phyloP scores from a whole-genome alignment of 2,329 filamentous ascomycete genomes.

The Apiospora aurea region DNA sequence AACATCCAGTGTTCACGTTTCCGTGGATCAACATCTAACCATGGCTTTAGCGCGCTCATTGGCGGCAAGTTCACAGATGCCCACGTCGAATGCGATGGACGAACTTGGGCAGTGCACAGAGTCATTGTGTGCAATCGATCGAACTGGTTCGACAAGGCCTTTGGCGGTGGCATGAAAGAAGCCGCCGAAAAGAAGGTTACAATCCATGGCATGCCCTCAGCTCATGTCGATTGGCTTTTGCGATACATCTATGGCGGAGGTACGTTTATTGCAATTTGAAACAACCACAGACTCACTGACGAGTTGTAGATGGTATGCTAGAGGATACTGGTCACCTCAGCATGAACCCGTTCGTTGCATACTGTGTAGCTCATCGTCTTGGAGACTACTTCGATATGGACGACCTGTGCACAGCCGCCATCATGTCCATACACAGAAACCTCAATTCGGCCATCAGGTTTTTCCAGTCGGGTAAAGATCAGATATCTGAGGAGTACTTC shows the following conservation, averaged over 20 bases:
- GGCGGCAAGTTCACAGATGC: not conserved
- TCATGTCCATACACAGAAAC: not conserved
- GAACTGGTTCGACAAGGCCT: not conserved
- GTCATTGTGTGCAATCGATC: not conserved
- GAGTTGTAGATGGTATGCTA: not conserved
- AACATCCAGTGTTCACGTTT: not conserved
- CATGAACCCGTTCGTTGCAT: not conserved
- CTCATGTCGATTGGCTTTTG: not conserved
- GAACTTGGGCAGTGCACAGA: not conserved
- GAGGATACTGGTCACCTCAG: not conserved
- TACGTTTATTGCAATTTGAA: not conserved
- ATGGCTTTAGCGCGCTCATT: not conserved
- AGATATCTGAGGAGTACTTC: too few relatives aligned
- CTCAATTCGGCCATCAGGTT: not conserved
- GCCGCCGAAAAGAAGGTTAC: not conserved
- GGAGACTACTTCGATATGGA: not conserved
- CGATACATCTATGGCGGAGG: not conserved
- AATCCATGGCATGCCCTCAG: not conserved
- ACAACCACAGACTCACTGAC: not conserved
- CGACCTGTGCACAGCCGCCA: not conserved
- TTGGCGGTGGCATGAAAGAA: not conserved
- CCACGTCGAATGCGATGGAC: not conserved
- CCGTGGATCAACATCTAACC: too few relatives aligned
- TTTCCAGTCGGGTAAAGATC: not conserved
- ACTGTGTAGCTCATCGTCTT: not conserved